Conservation (phyloP, 768 basidiomycete species). For the Lactarius quietus region DNA sequence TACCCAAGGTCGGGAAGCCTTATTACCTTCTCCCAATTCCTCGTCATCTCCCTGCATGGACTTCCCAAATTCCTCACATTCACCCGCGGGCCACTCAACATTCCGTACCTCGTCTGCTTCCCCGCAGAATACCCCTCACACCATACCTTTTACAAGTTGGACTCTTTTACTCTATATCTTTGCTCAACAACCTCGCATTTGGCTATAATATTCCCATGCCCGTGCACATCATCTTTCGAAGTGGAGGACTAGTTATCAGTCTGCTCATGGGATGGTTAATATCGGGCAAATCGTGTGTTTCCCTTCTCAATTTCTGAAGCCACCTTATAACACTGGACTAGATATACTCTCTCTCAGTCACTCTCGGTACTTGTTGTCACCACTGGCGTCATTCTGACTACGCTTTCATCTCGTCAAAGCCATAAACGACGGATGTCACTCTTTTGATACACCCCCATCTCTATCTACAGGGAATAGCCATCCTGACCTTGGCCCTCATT, state of each 20-base stretch:
- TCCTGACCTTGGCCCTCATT: slow-evolving; percentile 74
- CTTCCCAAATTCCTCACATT: slow-evolving; percentile 55
- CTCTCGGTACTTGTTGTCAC: slow-evolving; percentile 79
- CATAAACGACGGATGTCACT: slow-evolving; percentile 12
- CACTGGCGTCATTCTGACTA: slow-evolving; percentile 72
- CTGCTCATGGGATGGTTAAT: slow-evolving; percentile 76
- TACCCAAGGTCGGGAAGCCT: slow-evolving; percentile 74
- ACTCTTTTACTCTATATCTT: slow-evolving; percentile 73
- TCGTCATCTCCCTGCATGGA: slow-evolving; percentile 69
- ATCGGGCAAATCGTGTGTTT: slow-evolving; percentile 55
- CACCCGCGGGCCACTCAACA: slow-evolving; percentile 4
- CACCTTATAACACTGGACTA: slow-evolving; percentile 30
- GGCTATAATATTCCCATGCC: slow-evolving; percentile 83
- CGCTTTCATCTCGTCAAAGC: slow-evolving; percentile 57
- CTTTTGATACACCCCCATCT: slow-evolving; percentile 32
- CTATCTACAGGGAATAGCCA: slow-evolving; percentile 68
- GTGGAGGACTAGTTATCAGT: slow-evolving; percentile 80
- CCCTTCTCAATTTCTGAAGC: slow-evolving; percentile 5
- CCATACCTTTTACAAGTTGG: slow-evolving; percentile 78
- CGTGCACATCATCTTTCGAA: slow-evolving; percentile 92
- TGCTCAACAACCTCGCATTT: slow-evolving; percentile 91
- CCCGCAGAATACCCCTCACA: slow-evolving; percentile 63
- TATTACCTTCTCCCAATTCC: slow-evolving; percentile 85
- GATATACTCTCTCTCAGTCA: slow-evolving; percentile 63
- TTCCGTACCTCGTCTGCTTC: slow-evolving; percentile 48